Evolutionary conservation across 192 early-diverging fungal species (phyloP).

Genomic region (Coemansia sp.): DNA sequence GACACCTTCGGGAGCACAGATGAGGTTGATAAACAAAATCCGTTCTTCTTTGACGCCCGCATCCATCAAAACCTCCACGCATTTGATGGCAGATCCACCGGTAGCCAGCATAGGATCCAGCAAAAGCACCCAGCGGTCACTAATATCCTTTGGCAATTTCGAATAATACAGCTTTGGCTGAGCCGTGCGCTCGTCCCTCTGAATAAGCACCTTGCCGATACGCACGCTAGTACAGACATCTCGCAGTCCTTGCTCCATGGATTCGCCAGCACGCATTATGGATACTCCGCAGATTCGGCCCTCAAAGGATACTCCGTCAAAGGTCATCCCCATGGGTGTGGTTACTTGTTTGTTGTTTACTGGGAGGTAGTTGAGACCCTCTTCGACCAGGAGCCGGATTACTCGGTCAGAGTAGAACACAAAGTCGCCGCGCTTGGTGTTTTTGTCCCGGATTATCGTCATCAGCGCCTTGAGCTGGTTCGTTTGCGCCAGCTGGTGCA

Average conservation of each 20-base stretch:
- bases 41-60: constrained; percentile 78
- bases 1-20: constrained; percentile 83
- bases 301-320: constrained; percentile 71
- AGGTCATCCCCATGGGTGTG: constrained; percentile 75
- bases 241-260: constrained; percentile 81
- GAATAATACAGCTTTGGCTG: constrained; percentile 88
- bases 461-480: constrained; percentile 75
- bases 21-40: constrained; percentile 89
- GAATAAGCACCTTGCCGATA: constrained; percentile 95
- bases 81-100: constrained; percentile 90
- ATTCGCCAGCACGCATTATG: constrained; percentile 96
- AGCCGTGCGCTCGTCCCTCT: constrained; percentile 92
- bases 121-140: constrained; percentile 74
- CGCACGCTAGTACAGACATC: constrained; percentile 85
- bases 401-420: constrained; percentile 90
- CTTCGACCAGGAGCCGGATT: constrained; percentile 87
- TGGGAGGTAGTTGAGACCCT: constrained; percentile 89
- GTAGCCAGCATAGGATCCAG: constrained; percentile 98
- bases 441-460: constrained; percentile 79
- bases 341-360: constrained; percentile 72
- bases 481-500: constrained; percentile 66
- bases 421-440: constrained; percentile 83
- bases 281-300: constrained; percentile 92
- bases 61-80: constrained; percentile 82
- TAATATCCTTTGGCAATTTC: constrained; percentile 87